Evolutionary conservation across 805 yeast genomes (phyloP), one percentile per base, ranked within the genome.

Genomic region (Wickerhamomyces ciferrii): DNA sequence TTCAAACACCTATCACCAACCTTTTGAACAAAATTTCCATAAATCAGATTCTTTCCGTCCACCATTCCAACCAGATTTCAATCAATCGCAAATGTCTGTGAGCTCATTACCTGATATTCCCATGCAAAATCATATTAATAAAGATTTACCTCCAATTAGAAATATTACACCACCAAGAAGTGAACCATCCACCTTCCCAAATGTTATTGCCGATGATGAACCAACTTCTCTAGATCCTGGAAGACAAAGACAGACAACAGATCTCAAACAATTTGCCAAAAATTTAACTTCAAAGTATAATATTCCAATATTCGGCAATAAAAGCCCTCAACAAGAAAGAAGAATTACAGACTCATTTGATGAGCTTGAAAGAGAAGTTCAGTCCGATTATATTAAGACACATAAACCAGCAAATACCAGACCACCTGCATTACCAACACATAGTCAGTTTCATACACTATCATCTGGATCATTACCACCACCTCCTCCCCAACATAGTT

Each of bases 291-390:
- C 50, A 1, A 48, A 41, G 43, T 49, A 43, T 41, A 42, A 18
- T 17, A 21, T 29, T 34, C 52, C 47, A 19, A 43, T 47, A 14
- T 53, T 53, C 46, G 46, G 53, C 5, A 35, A 40, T 13, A 42
- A 36, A 13, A 39, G 25, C 17, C 44, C 38, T 11, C 36, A 25
- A 11, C 43, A 27, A 3, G 27, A 42, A 8, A 25, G 37, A 14
- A 24, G 25, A 6, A 24, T 41, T 15, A 41, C 54, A 17, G 55
- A 59, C 41, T 57, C 60, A 6, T 64, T 65, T 47, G 69, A 64
- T 48, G 65, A 62, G 38, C 44, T 65, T 9, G 68, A 64, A 39
- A 56, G 63, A 43, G 65, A 64, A 42, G 68, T 65, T 1, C 67
- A 61, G 31, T 58, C 62, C 4, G 65, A 62, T 40, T 58, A 60